Conservation (phyloP, 495 filamentous ascomycete genomes). For the Halenospora varia region DNA sequence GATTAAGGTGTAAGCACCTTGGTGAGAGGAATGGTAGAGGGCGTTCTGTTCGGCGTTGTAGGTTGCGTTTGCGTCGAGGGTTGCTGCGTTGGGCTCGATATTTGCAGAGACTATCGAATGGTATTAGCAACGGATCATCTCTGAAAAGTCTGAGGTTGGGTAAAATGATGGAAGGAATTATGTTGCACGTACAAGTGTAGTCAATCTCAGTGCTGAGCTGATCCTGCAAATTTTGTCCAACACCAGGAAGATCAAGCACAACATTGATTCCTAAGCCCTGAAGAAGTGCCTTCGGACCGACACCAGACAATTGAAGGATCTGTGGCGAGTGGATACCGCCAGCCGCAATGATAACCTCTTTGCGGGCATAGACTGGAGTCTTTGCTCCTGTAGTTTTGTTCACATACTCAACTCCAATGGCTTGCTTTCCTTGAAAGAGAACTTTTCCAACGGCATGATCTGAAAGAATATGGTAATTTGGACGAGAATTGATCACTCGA, state of each 20-base stretch:
- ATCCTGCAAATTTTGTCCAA: conserved; percentile 63
- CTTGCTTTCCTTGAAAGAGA: conserved; percentile 17
- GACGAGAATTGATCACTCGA: conserved; percentile 3
- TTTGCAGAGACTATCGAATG: conserved; percentile 22
- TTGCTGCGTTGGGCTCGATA: conserved; percentile 26
- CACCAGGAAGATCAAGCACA: conserved; percentile 51
- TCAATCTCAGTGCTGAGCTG: conserved; percentile 34
- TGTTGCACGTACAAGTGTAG: conserved; percentile 14
- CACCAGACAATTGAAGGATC: conserved; percentile 58
- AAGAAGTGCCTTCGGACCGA: conserved; percentile 51
- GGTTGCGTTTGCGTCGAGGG: conserved; percentile 35
- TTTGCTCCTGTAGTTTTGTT: conserved; percentile 30
- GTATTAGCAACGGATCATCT: not conserved
- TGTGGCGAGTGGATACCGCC: conserved; percentile 60
- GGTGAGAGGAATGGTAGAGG: conserved; percentile 33
- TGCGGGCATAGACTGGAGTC: conserved; percentile 42
- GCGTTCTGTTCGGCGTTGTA: conserved; percentile 38
- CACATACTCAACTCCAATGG: conserved; percentile 1
- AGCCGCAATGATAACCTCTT: conserved; percentile 60
- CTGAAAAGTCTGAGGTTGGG: not conserved
- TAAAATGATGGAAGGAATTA: not conserved
- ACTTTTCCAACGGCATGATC: conserved; percentile 44
- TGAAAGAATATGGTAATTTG: conserved; percentile 44
- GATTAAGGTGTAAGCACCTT: conserved; percentile 32
- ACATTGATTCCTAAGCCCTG: conserved; percentile 43